Evolutionary conservation across 2,329 filamentous ascomycete genomes (phyloP), one percentile per base, ranked within the genome.

Genomic region (Neonectria hederae): DNA sequence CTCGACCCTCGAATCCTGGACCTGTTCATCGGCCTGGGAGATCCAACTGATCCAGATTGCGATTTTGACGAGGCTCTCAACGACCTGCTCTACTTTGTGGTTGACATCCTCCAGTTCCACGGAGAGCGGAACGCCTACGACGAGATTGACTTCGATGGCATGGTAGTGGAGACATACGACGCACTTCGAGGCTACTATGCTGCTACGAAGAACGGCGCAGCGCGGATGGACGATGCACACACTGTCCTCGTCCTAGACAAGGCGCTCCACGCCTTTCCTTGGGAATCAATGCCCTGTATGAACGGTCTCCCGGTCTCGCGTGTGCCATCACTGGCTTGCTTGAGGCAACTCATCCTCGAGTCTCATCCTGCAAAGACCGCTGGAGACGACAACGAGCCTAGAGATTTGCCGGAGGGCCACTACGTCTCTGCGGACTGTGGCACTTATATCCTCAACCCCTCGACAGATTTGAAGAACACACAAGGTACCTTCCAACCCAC

Each of bases 121-220:
- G 96, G 96, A 17, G 97, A 99, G 80, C 88, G 90, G 52, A 99
- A 98, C 75, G 96, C 97, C 0, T 97, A 97, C 78, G 96, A 99
- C 72, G 96, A 99, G 80, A 92, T 99, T 67, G 95, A 98, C 78
- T 97, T 98, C 75, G 96, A 99, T 68, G 82, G 86, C 70, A 97
- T 99, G 88, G 89, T 94, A 5, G 86, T 98, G 42, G 94, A 97
- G 72, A 93, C 92, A 0, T 86, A 93, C 42, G 95, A 97, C 78
- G 93, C 94, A 2, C 82, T 99, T 26, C 88, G 90, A 54, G 86
- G 88, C 1, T 97, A 97, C 75, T 90, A 97, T 73, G 84, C 82
- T 24, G 80, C 82, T 0, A 78, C 78, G 26, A 82, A 80, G 51
- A 73, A 74, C 45, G 77, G 75, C 21, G 73, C 81, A 59, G 75